phyloP scores from a whole-genome alignment of 176 grass and related monocot species.

The Raddia distichophylla region DNA sequence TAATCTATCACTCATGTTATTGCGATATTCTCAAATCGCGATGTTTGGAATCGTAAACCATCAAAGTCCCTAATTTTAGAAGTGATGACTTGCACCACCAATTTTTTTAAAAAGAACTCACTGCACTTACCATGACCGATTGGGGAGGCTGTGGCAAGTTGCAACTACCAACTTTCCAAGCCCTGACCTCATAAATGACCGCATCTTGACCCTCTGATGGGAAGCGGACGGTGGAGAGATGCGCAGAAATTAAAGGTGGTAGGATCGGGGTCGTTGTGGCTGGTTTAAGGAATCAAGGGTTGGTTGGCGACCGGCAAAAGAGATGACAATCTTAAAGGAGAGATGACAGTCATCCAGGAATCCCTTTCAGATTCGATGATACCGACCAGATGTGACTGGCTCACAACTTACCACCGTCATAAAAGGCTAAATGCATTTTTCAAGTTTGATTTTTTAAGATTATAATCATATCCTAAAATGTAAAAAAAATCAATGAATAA shows the following conservation, averaged over 20 bases:
- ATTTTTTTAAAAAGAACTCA: neutral
- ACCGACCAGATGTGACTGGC: no score
- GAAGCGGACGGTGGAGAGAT: constrained; percentile 8
- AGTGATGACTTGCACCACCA: neutral
- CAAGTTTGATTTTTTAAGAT: no score
- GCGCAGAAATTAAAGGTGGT: neutral
- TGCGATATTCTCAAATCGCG: no score
- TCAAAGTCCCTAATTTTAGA: neutral
- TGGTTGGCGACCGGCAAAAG: neutral
- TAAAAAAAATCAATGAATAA: no score
- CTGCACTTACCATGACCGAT: neutral
- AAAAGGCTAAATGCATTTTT: no score
- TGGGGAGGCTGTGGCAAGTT: neutral
- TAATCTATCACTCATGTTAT: no score
- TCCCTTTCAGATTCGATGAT: neutral
- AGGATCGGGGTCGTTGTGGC: constrained; percentile 16
- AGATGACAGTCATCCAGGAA: neutral
- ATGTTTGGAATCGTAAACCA: no score
- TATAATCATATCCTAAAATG: no score
- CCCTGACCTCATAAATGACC: constrained; percentile 30
- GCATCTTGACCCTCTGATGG: neutral
- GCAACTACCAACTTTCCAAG: neutral
- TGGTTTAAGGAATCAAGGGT: neutral
- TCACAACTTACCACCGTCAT: no score
- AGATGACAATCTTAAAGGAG: no score